These are phyloP conservation scores for Citrus unshiu DNA, from an alignment of 345 rosid species.

Conservation along the genomic window DNA sequence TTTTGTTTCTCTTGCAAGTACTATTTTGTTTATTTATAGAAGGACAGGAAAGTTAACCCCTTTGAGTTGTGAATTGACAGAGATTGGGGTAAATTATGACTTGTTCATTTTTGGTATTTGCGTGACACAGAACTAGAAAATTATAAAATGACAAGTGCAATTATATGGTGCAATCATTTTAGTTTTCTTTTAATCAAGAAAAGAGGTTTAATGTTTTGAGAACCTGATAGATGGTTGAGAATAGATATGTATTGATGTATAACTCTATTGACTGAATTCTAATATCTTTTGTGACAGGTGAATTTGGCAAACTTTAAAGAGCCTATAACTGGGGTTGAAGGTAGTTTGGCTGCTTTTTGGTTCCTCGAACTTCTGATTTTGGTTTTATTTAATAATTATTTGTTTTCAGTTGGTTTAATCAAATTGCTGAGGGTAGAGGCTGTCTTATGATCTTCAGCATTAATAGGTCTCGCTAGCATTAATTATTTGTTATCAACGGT, in stretches of 20 bases:
- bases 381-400: not conserved
- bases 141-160: no score
- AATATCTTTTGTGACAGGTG: constrained; percentile 15
- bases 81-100: no score
- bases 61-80: no score
- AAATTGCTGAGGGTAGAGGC: not conserved
- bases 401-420: not conserved
- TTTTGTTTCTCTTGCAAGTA: not conserved
- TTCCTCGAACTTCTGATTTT: not conserved
- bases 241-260: not conserved
- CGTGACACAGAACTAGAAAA: no score
- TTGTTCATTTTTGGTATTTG: no score
- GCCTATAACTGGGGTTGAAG: constrained; percentile 30
- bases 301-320: constrained; percentile 21
- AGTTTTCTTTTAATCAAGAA: no score
- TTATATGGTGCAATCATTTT: not conserved
- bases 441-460: not conserved
- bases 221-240: not conserved
- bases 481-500: no score
- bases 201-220: no score
- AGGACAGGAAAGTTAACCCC: no score
- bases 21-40: not conserved
- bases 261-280: constrained; percentile 4
- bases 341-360: constrained; percentile 8
- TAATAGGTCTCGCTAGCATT: not conserved